Conservation (phyloP, 2,329 filamentous ascomycete genomes). For the Apiospora koreana region DNA sequence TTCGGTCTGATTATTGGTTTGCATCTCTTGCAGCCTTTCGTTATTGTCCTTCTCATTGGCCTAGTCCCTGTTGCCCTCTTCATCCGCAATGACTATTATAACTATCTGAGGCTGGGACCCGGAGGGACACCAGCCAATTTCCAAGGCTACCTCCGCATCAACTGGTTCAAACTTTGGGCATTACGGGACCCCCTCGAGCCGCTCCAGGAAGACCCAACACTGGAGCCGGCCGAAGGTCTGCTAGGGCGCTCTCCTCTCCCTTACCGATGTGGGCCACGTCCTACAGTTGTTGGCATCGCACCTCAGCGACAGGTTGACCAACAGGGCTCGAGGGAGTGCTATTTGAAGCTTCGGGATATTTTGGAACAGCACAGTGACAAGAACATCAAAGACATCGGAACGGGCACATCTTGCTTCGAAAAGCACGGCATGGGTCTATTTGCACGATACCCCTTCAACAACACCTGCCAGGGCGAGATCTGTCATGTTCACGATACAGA, state of each 20-base stretch:
- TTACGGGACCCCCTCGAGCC: conserved; percentile 70
- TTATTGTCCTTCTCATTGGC: conserved; percentile 51
- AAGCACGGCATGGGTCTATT: conserved; percentile 81
- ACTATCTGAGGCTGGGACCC: conserved; percentile 76
- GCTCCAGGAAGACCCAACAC: conserved; percentile 50
- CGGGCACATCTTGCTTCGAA: conserved; percentile 75
- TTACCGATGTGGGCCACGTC: conserved; percentile 59
- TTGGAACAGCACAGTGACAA: conserved; percentile 52
- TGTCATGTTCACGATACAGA: conserved; percentile 79
- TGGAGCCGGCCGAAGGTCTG: conserved; percentile 59
- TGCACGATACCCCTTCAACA: conserved; percentile 63
- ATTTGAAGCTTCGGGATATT: conserved; percentile 53
- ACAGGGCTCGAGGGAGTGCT: conserved; percentile 53
- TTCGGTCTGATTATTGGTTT: conserved; percentile 51
- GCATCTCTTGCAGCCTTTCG: conserved; percentile 49
- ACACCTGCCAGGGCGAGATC: conserved; percentile 77
- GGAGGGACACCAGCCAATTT: conserved; percentile 79
- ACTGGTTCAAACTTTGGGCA: conserved; percentile 70
- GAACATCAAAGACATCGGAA: conserved; percentile 52
- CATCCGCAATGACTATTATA: conserved; percentile 71
- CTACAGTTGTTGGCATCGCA: conserved; percentile 18
- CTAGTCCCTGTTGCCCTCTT: conserved; percentile 50
- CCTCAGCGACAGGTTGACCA: conserved; percentile 47
- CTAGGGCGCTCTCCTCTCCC: conserved; percentile 56
- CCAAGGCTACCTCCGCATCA: conserved; percentile 71